Conservation (phyloP, 1,139 yeast genomes). For the Hemisphaericaspora xylanilytica region DNA sequence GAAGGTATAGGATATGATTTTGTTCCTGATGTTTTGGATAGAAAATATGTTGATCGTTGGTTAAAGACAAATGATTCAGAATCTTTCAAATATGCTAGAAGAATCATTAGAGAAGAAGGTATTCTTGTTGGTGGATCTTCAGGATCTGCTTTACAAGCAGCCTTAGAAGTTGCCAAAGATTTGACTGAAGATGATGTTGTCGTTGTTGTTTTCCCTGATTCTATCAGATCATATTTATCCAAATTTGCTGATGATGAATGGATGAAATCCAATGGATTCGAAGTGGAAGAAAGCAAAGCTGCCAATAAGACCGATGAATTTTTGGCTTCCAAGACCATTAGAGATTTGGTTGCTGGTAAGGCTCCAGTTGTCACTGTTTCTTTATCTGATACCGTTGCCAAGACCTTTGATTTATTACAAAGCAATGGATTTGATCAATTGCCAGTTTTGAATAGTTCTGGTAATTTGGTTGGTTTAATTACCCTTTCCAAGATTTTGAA, state of each 20-base stretch:
- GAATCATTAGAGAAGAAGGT: conserved; percentile 83
- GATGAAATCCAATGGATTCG: conserved; percentile 79
- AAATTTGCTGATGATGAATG: conserved; percentile 91
- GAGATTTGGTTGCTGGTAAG: conserved; percentile 60
- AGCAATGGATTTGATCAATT: conserved; percentile 83
- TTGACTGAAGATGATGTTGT: conserved; percentile 72
- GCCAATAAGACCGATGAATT: conserved; percentile 53
- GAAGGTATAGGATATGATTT: conserved; percentile 94
- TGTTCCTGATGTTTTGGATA: conserved; percentile 75
- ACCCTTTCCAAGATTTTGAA: conserved; percentile 75
- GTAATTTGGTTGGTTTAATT: conserved; percentile 71
- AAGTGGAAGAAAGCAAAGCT: conserved; percentile 47
- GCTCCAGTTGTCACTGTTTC: conserved; percentile 81
- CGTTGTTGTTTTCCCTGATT: conserved; percentile 85
- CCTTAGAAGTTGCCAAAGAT: conserved; percentile 66
- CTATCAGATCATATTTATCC: conserved; percentile 81
- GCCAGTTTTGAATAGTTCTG: conserved; percentile 64
- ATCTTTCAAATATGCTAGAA: conserved; percentile 77
- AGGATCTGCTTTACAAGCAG: conserved; percentile 83
- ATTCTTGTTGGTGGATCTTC: conserved; percentile 86
- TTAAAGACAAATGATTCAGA: conserved; percentile 83
- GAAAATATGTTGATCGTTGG: conserved; percentile 73
- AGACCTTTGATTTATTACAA: conserved; percentile 69
- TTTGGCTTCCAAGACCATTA: conserved; percentile 49
- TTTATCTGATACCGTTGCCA: conserved; percentile 57